Evolutionary conservation across 352 stramenopile species (phyloP), one percentile per base, ranked within the genome.

Genomic region (Globisporangium perplexum): DNA sequence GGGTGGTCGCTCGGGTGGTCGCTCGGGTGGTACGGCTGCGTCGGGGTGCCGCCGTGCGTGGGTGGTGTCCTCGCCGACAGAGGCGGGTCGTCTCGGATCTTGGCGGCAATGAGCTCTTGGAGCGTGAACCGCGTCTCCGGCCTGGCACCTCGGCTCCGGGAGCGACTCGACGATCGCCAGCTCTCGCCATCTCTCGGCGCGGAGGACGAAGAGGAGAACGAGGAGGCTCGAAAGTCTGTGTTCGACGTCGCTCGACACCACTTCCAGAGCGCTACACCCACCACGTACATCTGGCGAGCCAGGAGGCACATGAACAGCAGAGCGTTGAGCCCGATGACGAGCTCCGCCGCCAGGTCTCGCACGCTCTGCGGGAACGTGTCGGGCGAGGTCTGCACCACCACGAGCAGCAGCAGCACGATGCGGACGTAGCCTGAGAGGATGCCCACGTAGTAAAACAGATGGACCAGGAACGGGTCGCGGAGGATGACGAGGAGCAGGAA

Each of bases 301-400:
- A 80, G 50, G 6, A 84, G 24, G 30, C 71, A 75, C 3, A 79
- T 22, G n/a, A 82, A 33, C 17, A 82, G 52, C 47, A 77, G 57
- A 41, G 47, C 54, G 50, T 82, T 76, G 44, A 79, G 59, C 5
- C 44, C 60, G 38, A 85, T 74, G 45, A 74, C 72, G n/a, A 74
- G 53, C 45, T 72, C 62, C 2, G 55, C 59, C 3, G 72, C 66
- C 36, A 74, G 62, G 52, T 82, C 64, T 18, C 74, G 71, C 6
- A 71, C 56, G 22, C 63, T 64, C 50, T 85, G 74, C 5, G 65
- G 60, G 7, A 80, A 67, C 11, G 70, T 48, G 41, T 72, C 47
- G 4, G 61, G 55, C 15, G 65, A 65, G 22, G 60, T 58, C 47
- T 74, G 60, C 28, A 83, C 58, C 5, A 78, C 56, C 23, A 67